Evolutionary conservation across 352 stramenopile species (phyloP).

Genomic region (Pythium volutum): DNA sequence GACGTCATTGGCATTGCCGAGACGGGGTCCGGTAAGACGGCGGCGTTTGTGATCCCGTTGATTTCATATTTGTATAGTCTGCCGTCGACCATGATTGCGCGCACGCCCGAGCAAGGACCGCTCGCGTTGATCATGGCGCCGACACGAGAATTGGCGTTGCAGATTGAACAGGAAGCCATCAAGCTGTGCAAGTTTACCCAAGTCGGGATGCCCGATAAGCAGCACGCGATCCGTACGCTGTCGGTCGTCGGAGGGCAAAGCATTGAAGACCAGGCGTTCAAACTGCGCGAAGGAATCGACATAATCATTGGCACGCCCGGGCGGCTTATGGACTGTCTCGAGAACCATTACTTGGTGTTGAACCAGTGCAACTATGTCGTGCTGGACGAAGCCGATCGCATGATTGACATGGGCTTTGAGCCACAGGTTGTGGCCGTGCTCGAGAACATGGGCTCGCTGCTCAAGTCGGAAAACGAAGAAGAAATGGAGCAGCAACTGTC

Average conservation of each 20-base stretch:
- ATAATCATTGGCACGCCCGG: slow-evolving; percentile 99
- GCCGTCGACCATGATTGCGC: slow-evolving; percentile 76
- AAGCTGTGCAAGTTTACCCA: slow-evolving; percentile 89
- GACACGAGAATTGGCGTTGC: slow-evolving; percentile 96
- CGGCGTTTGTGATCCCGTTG: slow-evolving; percentile 97
- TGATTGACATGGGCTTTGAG: slow-evolving; percentile 98
- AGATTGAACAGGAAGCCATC: slow-evolving; percentile 97
- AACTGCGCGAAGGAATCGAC: slow-evolving; percentile 95
- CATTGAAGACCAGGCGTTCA: slow-evolving; percentile 96
- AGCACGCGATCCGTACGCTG: slow-evolving; percentile 77
- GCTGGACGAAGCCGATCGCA: slow-evolving; percentile 98
- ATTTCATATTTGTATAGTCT: slow-evolving; percentile 95
- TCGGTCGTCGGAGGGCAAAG: slow-evolving; percentile 93
- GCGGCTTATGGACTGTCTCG: slow-evolving; percentile 96
- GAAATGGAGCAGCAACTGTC: slow-evolving; percentile 94
- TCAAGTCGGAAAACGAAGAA: slow-evolving; percentile 97
- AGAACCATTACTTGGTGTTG: slow-evolving; percentile 97
- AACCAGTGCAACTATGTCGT: slow-evolving; percentile 99
- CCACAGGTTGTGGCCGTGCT: slow-evolving; percentile 95
- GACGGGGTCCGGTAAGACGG: slow-evolving; percentile 98
- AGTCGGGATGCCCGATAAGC: slow-evolving; percentile 52
- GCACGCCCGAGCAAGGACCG: slow-evolving; percentile 92
- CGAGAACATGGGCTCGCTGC: slow-evolving; percentile 95
- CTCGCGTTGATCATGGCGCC: slow-evolving; percentile 98
- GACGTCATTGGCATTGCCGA: slow-evolving; percentile 99